A percentile compares a stretch with the other conserved stretches of the same genome.
Evolutionary conservation across 768 basidiomycete genomes (phyloP).

Genomic region (Amanita exitialis): DNA sequence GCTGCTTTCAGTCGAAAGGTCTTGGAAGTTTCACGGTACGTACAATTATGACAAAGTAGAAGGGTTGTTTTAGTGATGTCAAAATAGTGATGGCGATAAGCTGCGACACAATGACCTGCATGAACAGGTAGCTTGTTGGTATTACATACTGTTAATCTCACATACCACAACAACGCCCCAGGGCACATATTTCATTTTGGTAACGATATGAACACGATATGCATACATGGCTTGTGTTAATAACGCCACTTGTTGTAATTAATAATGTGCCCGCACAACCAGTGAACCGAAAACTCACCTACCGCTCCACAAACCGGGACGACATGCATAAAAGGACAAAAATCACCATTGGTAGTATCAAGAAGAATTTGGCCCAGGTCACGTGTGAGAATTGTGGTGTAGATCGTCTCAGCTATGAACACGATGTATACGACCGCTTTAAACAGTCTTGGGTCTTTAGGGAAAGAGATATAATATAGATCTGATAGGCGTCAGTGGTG

Average conservation of each 20-base stretch:
- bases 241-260: neutral
- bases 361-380: neutral
- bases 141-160: neutral
- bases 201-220: neutral
- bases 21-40: neutral
- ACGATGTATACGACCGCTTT: slow-evolving; percentile 9
- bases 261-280: neutral
- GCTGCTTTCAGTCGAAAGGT: neutral
- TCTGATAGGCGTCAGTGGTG: slow-evolving; percentile 1
- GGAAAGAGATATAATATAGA: slow-evolving; percentile 12
- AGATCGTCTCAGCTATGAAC: slow-evolving; percentile 8
- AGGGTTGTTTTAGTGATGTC: neutral
- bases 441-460: slow-evolving; percentile 3
- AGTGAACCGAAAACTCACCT: neutral
- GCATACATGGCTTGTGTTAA: neutral
- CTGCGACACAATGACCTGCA: neutral
- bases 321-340: neutral
- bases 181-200: neutral
- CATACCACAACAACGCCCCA: neutral
- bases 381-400: slow-evolving; percentile 1
- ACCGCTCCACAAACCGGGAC: neutral
- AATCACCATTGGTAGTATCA: no score
- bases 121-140: neutral
- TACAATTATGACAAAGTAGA: neutral
- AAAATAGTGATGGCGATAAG: neutral